phyloP scores from a whole-genome alignment of 2,329 filamentous ascomycete genomes.

The Chaetomium sp. region DNA sequence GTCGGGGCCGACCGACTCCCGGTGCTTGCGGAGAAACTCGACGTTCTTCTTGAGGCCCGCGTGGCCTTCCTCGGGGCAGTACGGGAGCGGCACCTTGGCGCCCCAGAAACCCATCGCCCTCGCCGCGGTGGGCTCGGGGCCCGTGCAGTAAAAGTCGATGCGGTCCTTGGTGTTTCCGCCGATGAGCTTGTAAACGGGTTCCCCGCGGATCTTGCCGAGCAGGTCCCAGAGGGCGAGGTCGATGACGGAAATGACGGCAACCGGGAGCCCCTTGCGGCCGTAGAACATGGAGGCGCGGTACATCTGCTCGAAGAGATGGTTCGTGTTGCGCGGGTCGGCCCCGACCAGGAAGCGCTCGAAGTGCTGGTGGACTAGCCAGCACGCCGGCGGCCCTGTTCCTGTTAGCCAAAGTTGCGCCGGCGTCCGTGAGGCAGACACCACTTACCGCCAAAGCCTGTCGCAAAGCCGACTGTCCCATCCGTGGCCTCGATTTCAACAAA shows the following conservation, averaged over 20 bases:
- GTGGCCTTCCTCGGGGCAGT: conserved; percentile 83
- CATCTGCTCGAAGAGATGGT: conserved; percentile 94
- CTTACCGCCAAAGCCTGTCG: conserved; percentile 83
- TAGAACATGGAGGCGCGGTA: conserved; percentile 97
- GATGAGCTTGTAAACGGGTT: conserved; percentile 93
- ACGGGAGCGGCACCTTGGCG: conserved; percentile 86
- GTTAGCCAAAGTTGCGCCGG: conserved; percentile 16
- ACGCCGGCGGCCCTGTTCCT: conserved; percentile 72
- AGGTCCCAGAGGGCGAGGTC: conserved; percentile 93
- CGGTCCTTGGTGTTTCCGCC: conserved; percentile 84
- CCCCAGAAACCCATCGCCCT: conserved; percentile 88
- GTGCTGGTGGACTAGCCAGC: conserved; percentile 91
- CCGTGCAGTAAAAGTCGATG: conserved; percentile 92
- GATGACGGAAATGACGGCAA: conserved; percentile 91
- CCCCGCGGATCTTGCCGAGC: conserved; percentile 84
- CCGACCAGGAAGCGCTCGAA: conserved; percentile 91
- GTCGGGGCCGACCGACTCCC: conserved; percentile 81
- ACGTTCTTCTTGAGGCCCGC: conserved; percentile 85
- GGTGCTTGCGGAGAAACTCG: conserved; percentile 82
- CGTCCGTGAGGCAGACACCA: too few relatives aligned
- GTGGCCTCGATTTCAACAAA: conserved; percentile 85
- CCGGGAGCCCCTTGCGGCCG: conserved; percentile 85
- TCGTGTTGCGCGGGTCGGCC: conserved; percentile 86
- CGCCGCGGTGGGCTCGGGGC: conserved; percentile 77
- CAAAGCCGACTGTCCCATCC: conserved; percentile 91